phyloP scores from a whole-genome alignment of 2,329 filamentous ascomycete species.

The Lecanosticta acicola region DNA sequence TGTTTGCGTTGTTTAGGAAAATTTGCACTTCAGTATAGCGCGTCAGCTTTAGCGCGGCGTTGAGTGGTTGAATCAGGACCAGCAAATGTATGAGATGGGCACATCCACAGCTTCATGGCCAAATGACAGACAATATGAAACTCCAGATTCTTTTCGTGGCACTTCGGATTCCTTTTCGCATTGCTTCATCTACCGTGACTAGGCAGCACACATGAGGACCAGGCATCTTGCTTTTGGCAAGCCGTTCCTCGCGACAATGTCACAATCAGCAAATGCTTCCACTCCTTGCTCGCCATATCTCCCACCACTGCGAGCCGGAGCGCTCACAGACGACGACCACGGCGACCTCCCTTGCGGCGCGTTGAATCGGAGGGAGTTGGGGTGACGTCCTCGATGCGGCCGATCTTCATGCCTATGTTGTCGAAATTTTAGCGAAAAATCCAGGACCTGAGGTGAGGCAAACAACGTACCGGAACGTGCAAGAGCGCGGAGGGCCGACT shows the following conservation, averaged over 20 bases:
- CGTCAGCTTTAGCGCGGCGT: conserved; percentile 2
- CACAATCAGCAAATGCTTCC: conserved; percentile 29
- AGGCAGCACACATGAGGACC: conserved; percentile 31
- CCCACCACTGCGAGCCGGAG: conserved; percentile 15
- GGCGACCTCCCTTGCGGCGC: conserved; percentile 99
- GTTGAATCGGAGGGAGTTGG: conserved; percentile 99
- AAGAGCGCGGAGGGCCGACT: conserved; percentile 97
- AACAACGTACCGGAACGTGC: conserved; percentile 95
- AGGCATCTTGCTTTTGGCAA: conserved; percentile 24
- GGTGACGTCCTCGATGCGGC: conserved; percentile 98
- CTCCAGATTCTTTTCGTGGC: too few relatives aligned
- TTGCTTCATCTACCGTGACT: conserved; percentile 25
- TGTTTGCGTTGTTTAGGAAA: not conserved
- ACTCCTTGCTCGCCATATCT: conserved; percentile 15
- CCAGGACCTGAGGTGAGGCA: too few relatives aligned
- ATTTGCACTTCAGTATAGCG: not conserved
- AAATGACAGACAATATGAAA: too few relatives aligned
- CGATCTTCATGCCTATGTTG: conserved; percentile 99
- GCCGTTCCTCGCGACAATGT: conserved; percentile 38
- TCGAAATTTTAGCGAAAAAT: too few relatives aligned
- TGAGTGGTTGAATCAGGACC: not conserved
- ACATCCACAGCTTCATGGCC: too few relatives aligned
- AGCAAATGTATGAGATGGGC: not conserved
- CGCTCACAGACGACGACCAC: conserved; percentile 95
- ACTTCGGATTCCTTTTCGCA: conserved; percentile 6